Evolutionary conservation across 2,329 filamentous ascomycete genomes (phyloP), one percentile per base, ranked within the genome.

Genomic region (Aureobasidium sp.): DNA sequence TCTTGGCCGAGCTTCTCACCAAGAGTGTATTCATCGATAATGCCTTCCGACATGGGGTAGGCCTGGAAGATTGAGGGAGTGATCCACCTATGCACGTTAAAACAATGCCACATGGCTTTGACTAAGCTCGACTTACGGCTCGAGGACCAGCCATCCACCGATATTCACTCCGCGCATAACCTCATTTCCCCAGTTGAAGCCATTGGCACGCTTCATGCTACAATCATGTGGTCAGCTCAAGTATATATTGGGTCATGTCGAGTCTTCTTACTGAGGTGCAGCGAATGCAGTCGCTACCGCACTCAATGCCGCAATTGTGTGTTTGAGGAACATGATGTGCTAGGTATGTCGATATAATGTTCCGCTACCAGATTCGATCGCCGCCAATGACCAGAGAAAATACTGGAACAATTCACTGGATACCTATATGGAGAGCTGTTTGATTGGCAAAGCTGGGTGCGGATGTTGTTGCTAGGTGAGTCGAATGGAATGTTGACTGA

Each of bases 1-100:
- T 79, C 70, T 23, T 73, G 70, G 3, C 81, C 82, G 7, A 84
- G 74, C 51, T 77, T 76, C 65, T 83, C 62, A 26, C 72, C 71
- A n/a, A 82, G 71, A 0, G 80, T 82, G 68, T 76, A 82, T 66
- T 83, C 81, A 64, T 83, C 81, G 13, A 81, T 71, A 48, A 80
- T 74, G 69, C 57, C 67, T 62, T 63, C 66, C 66, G 59, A 68
- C 66, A 56, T 47, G 32, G 46, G 61, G 60, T 69, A 69, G 29
- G 63, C 50, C 64, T 77, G 71, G 67, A 84, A 84, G 52, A 84
- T 75, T 1, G 80, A 82, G n/a, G 82, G 82, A 5, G 81, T 84
- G 57, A 84, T 85, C 80, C 80, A 83, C 37, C 71, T 75, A 44
- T 26, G 50, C 29, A 2, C 15, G 37, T 61, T 26, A 52, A 39